Conservation (phyloP, 139 green algal species). For the Ettlia oleoabundans region DNA sequence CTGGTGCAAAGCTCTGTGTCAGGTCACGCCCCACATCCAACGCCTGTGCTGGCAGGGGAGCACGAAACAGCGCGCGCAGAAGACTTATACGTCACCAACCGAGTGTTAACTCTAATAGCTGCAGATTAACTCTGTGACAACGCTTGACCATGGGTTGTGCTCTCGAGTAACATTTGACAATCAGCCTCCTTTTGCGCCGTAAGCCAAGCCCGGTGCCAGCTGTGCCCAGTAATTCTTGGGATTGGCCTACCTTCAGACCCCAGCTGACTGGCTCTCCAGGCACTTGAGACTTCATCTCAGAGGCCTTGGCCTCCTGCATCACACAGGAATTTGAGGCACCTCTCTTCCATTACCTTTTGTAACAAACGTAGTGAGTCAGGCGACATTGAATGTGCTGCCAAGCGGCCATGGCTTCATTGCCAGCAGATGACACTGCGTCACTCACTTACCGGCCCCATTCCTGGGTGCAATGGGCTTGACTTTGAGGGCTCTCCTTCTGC, state of each 20-base stretch:
- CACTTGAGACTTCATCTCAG: slow-evolving; percentile 25
- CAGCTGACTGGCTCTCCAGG: not conserved
- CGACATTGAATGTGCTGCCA: no score
- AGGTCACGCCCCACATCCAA: slow-evolving; percentile 36
- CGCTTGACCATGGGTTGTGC: no score
- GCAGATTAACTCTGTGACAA: no score
- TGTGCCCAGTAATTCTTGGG: no score
- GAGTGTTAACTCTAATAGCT: no score
- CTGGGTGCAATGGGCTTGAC: slow-evolving; percentile 2
- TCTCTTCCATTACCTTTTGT: no score
- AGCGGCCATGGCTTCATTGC: not conserved
- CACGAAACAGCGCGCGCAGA: not conserved
- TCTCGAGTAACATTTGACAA: no score
- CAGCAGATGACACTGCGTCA: not conserved
- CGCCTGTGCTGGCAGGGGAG: not conserved
- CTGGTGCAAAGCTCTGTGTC: slow-evolving; percentile 30
- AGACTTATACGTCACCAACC: not conserved
- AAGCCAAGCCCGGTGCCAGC: no score
- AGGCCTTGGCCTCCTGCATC: slow-evolving; percentile 1
- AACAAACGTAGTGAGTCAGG: no score
- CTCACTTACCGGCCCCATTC: slow-evolving; percentile 10
- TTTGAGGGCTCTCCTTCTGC: not conserved
- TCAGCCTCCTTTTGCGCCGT: not conserved
- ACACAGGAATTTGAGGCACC: no score
- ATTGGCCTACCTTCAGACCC: not conserved